Conservation (phyloP, 2,329 filamentous ascomycete genomes). For the Cylindrodendrum hubeiense region DNA sequence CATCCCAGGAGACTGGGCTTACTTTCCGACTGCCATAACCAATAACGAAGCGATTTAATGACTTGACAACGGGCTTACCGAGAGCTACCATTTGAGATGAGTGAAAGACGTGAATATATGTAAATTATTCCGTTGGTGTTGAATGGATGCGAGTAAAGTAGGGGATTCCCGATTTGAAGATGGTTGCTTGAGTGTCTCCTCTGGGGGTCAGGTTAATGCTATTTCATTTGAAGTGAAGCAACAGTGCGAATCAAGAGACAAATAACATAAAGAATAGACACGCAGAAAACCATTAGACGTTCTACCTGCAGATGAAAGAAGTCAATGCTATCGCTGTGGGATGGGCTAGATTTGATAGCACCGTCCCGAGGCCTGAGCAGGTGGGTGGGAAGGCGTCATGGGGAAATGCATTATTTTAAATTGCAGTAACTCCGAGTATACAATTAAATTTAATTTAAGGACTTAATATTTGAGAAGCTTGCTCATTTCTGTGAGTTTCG, state of each 20-base stretch:
- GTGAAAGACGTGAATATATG: background rate
- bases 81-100: background rate
- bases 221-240: background rate
- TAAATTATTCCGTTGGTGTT: background rate
- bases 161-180: background rate
- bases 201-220: background rate
- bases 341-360: too few species aligned
- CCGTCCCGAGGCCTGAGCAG: background rate
- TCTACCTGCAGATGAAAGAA: background rate
- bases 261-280: background rate
- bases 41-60: slow-evolving; percentile 8
- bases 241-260: background rate
- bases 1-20: slow-evolving; percentile 7
- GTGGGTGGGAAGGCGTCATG: background rate
- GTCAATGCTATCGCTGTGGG: background rate
- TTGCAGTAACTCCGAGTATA: background rate
- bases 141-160: background rate
- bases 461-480: background rate
- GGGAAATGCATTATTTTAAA: background rate
- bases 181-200: background rate
- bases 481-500: too few species aligned
- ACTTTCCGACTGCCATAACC: background rate
- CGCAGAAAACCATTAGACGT: background rate
- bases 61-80: background rate
- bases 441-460: background rate